phyloP scores from a whole-genome alignment of 1,139 yeast species.

The Meyerozyma carpophila region DNA sequence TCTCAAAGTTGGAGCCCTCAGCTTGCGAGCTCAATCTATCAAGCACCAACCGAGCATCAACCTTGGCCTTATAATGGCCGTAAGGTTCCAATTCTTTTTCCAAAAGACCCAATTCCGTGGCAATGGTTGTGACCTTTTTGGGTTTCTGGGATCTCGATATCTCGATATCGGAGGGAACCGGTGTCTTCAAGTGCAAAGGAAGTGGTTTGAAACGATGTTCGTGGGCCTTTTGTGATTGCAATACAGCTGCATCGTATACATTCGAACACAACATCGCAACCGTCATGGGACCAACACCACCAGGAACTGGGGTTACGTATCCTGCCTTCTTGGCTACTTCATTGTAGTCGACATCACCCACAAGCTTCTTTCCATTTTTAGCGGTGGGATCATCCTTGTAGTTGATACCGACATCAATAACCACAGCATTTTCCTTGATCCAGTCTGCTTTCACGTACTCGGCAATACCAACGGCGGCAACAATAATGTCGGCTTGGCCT shows the following conservation, averaged over 20 bases:
- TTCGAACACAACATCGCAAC: conserved; percentile 88
- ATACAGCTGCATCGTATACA: conserved; percentile 59
- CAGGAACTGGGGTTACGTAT: conserved; percentile 93
- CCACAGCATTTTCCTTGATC: conserved; percentile 80
- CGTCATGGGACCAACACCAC: conserved; percentile 99
- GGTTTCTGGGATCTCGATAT: conserved; percentile 89
- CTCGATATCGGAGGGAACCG: conserved; percentile 93
- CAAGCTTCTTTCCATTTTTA: conserved; percentile 80
- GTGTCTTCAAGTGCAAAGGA: conserved; percentile 58
- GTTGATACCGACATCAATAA: conserved; percentile 96
- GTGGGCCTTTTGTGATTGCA: conserved; percentile 45
- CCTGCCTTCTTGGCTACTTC: conserved; percentile 63
- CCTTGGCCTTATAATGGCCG: conserved; percentile 92
- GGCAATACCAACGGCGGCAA: conserved; percentile 88
- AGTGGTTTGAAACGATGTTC: conserved; percentile 45
- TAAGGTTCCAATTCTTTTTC: conserved; percentile 84
- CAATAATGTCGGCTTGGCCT: conserved; percentile 77
- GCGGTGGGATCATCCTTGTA: conserved; percentile 70
- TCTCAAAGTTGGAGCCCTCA: conserved; percentile 41
- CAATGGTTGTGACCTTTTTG: conserved; percentile 75
- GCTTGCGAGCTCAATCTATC: conserved; percentile 67
- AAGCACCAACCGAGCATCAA: conserved; percentile 39
- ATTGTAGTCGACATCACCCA: conserved; percentile 89
- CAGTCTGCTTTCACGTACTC: conserved; percentile 82
- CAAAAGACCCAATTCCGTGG: conserved; percentile 77